These are phyloP conservation scores for Exophiala spinifera DNA, from an alignment of 2,329 filamentous ascomycete species.

Conservation along the genomic window DNA sequence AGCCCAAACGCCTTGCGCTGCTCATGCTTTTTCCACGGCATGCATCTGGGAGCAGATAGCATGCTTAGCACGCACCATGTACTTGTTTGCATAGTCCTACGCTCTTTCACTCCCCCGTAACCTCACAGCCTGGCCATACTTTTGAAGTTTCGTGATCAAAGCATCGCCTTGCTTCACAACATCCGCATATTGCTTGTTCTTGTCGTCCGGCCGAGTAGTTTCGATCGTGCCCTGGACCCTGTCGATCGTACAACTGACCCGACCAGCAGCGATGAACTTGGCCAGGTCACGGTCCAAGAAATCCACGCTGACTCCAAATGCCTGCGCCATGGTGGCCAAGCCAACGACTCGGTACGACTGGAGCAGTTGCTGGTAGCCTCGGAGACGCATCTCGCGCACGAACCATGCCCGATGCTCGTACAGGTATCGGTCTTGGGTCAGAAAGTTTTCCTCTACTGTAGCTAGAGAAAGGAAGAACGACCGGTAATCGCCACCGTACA, in stretches of 20 bases:
- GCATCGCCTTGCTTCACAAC: conserved; percentile 97
- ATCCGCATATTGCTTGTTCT: conserved; percentile 99
- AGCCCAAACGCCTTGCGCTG: conserved; percentile 14
- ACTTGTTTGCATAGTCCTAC: conserved; percentile 41
- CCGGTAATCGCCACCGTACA: conserved; percentile 93
- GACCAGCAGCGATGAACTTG: conserved; percentile 91
- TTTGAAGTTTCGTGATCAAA: conserved; percentile 97
- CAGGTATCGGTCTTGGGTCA: conserved; percentile 90
- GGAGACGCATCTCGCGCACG: conserved; percentile 94
- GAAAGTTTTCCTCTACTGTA: conserved; percentile 86
- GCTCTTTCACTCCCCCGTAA: conserved; percentile 91
- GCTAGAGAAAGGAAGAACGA: conserved; percentile 88
- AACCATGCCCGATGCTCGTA: conserved; percentile 97
- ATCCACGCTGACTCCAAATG: conserved; percentile 95
- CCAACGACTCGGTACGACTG: conserved; percentile 97
- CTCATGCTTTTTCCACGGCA: not conserved
- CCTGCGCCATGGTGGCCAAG: conserved; percentile 93
- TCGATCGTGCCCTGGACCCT: conserved; percentile 95
- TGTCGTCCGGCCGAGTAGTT: conserved; percentile 95
- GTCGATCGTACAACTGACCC: conserved; percentile 95
- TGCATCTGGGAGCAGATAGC: not conserved
- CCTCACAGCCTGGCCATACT: conserved; percentile 95
- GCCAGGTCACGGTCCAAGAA: conserved; percentile 95
- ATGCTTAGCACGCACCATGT: not conserved
- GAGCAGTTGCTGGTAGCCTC: conserved; percentile 92